Percentiles rank a stretch among this genome's conserved stretches.
Conservation (phyloP, 345 rosid species). For the Streptanthus diversifolius region DNA sequence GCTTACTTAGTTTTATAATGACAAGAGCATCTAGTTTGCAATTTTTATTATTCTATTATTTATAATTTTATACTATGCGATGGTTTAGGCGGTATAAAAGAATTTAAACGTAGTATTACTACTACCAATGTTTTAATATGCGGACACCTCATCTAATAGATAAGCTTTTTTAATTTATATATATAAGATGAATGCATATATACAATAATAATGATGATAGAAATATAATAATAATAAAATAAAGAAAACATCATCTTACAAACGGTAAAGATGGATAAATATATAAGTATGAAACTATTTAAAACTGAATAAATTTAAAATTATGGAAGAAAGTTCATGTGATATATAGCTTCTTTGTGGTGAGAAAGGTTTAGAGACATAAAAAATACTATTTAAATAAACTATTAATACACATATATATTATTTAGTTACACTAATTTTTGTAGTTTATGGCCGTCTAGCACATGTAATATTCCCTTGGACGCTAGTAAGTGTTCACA, state of each 20-base stretch:
- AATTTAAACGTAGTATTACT: neutral
- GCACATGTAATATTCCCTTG: neutral
- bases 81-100: neutral
- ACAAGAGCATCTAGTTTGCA: neutral
- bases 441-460: neutral
- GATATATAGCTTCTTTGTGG: no score
- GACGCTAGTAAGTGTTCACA: neutral
- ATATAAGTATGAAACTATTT: neutral
- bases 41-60: neutral
- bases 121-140: neutral
- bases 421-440: neutral
- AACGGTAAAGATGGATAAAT: neutral
- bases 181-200: neutral
- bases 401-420: neutral
- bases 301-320: neutral
- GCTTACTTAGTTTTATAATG: slow-evolving; percentile 1
- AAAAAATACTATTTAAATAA: neutral
- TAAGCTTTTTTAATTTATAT: neutral
- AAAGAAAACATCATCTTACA: neutral
- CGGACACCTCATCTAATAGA: neutral
- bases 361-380: neutral
- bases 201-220: neutral
- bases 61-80: neutral
- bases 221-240: neutral
- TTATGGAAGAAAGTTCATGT: no score